Conservation (phyloP, 2,329 filamentous ascomycete genomes). For the Thielaviopsis musarum region DNA sequence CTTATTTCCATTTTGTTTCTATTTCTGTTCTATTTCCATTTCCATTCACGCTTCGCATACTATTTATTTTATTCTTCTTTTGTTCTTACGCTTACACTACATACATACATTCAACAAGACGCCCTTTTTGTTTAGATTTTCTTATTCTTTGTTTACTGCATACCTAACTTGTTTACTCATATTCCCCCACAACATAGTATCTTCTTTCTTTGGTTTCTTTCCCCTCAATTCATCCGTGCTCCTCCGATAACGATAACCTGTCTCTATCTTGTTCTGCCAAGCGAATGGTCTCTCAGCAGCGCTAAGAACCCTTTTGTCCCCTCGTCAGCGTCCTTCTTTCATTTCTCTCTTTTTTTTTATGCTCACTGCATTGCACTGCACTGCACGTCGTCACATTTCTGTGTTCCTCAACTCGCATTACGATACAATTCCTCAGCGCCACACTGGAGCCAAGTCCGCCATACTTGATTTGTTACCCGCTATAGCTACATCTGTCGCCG, state of each 20-base stretch:
- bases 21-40: background rate
- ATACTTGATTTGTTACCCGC: no score
- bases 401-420: background rate
- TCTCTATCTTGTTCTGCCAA: background rate
- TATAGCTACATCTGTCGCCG: no score
- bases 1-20: conserved; percentile 5
- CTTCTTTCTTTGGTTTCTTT: background rate
- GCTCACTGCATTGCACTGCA: background rate
- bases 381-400: background rate
- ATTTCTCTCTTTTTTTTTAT: background rate
- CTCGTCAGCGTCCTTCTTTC: background rate
- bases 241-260: background rate
- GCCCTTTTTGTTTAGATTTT: background rate
- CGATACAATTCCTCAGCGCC: no score
- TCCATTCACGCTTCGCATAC: background rate
- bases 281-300: background rate
- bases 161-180: background rate
- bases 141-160: background rate
- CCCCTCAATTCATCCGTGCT: background rate
- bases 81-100: background rate
- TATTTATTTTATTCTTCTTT: background rate
- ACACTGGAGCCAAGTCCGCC: no score
- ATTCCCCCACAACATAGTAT: background rate
- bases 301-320: background rate
- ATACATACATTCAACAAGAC: background rate